Conservation (phyloP, 169 alveolate genomes). For the Plasmodium malariae region DNA sequence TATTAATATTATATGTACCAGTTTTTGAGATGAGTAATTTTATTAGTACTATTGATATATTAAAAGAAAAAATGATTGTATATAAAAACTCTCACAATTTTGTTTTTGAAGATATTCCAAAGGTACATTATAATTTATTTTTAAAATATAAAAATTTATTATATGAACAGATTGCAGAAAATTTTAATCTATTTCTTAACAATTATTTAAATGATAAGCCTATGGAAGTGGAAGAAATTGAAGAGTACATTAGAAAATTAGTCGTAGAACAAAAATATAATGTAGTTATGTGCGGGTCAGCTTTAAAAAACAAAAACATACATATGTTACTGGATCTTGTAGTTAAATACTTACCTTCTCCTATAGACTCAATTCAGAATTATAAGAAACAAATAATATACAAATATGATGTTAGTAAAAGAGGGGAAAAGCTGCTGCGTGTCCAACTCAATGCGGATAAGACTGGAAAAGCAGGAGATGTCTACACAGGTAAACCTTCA, state of each 20-base stretch:
- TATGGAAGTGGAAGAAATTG: conserved; percentile 83
- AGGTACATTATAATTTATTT: conserved; percentile 74
- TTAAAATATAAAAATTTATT: conserved; percentile 82
- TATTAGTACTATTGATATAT: conserved; percentile 92
- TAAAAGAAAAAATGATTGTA: conserved; percentile 79
- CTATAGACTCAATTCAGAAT: conserved; percentile 78
- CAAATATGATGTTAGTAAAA: conserved; percentile 48
- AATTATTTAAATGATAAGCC: conserved; percentile 86
- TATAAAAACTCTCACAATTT: conserved; percentile 75
- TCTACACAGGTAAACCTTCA: neutral
- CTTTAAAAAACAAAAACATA: conserved; percentile 91
- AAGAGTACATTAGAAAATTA: conserved; percentile 85
- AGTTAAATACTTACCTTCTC: conserved; percentile 92
- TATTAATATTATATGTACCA: conserved; percentile 93
- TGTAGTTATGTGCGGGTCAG: conserved; percentile 93
- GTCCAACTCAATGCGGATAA: neutral
- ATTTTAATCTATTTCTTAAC: conserved; percentile 90
- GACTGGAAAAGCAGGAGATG: neutral
- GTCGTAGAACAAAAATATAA: conserved; percentile 83
- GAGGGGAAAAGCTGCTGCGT: conserved; percentile 25
- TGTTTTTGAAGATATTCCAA: conserved; percentile 44
- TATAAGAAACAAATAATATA: conserved; percentile 60
- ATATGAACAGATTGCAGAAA: conserved; percentile 89
- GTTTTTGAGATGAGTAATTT: conserved; percentile 88
- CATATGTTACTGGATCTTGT: conserved; percentile 82